phyloP scores from a whole-genome alignment of 108 stramenopile genomes.

The Cyclotella choctawhatcheeana region DNA sequence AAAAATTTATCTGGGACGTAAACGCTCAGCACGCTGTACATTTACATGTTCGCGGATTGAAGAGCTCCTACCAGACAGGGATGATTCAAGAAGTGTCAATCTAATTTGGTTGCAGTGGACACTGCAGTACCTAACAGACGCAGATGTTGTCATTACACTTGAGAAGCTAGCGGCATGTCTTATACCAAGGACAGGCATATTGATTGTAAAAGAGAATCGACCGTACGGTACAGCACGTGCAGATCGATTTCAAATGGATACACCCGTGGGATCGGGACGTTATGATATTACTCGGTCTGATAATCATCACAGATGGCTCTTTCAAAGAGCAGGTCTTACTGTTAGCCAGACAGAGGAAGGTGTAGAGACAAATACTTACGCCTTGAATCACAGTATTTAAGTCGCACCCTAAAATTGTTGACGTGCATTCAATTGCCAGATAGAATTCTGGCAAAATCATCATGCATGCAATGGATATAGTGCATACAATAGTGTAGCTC shows the following conservation, averaged over 20 bases:
- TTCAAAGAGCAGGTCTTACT: slow-evolving; percentile 11
- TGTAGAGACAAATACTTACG: slow-evolving; percentile 27
- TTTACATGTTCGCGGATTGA: slow-evolving; percentile 15
- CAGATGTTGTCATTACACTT: slow-evolving; percentile 10
- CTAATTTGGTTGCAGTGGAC: slow-evolving; percentile 31
- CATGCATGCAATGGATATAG: no score
- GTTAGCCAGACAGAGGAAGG: slow-evolving; percentile 16
- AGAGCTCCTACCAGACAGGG: background rate
- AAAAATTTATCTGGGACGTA: slow-evolving; percentile 14
- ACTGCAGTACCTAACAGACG: slow-evolving; percentile 25
- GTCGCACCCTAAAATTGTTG: no score
- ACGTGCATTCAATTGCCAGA: no score
- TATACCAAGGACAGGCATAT: slow-evolving; percentile 7
- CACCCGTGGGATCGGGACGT: slow-evolving; percentile 5
- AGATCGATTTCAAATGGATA: slow-evolving; percentile 36
- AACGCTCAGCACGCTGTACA: slow-evolving; percentile 18
- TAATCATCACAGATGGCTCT: slow-evolving; percentile 29
- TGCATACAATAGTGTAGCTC: no score
- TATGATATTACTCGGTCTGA: slow-evolving; percentile 26
- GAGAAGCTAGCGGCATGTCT: background rate
- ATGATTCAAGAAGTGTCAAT: background rate
- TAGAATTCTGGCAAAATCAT: no score
- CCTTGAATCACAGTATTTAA: background rate
- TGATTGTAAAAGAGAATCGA: slow-evolving; percentile 31
- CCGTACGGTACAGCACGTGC: slow-evolving; percentile 9